Evolutionary conservation across 192 early-diverging fungal species (phyloP), one percentile per base, ranked within the genome.

Genomic region (Pilaira anomala): DNA sequence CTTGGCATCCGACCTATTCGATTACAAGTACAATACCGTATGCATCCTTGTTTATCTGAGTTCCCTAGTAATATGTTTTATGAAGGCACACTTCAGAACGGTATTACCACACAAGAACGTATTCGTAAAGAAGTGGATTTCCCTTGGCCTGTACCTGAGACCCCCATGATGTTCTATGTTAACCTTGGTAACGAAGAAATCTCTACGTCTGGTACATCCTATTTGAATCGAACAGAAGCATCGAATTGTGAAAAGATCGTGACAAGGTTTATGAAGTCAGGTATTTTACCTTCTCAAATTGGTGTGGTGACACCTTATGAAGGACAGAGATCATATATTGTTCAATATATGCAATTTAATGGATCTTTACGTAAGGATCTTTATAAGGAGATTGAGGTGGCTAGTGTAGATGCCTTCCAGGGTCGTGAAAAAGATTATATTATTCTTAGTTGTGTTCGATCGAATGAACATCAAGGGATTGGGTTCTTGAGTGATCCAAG

Each of bases 21-120:
- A 19, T 85, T 99, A 16, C 92, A 97, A 56, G 95, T 99, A 3
- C 97, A 99, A 75, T 99, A 99, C 67, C 93, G 97, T 68, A 98
- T 98, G 97, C 97, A 99, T 64, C 97, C 97, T 30, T 95, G 95
- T 65, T 76, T 99, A 24, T 98, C 97, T 11, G 96, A 95, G 78
- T 99, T 98, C 68, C 95, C 97, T 1, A 94, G 92, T 67, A 99
- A 99, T 73, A 95, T 97, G 90, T 98, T 99, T 66, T 99, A 99
- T 69, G 97, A 99, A 74, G 97, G 97, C 13, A 92, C 93, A 18
- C 80, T 98, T 29, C 93, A 97, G 74, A 98, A 99, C 63, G 97
- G 97, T 54, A 93, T 99, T 36, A 96, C 96, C 0, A 85, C 89
- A 2, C 86, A 85, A 46, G 95, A 99, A 67, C 91, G 97, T 63